Evolutionary conservation across 2,329 filamentous ascomycete genomes (phyloP).

Genomic region (Diaporthe citri): DNA sequence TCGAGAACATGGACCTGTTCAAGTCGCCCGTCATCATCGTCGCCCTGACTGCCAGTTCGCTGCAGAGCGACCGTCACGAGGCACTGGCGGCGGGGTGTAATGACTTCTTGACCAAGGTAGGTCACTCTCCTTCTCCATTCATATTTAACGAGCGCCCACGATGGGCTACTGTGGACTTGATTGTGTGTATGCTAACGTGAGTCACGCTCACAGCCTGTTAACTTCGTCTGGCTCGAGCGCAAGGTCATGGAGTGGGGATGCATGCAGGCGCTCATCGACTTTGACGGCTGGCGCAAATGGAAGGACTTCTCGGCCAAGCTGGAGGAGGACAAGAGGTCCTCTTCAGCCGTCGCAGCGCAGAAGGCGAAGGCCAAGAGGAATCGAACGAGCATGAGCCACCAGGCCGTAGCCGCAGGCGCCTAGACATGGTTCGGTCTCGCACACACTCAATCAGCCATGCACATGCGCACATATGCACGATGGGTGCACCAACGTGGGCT

Average conservation of each 20-base stretch:
- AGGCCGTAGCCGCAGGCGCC: slow-evolving; percentile 36
- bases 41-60: slow-evolving; percentile 90
- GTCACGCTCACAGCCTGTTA: slow-evolving; percentile 81
- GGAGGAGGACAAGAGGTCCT: slow-evolving; percentile 33
- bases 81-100: slow-evolving; percentile 96
- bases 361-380: slow-evolving; percentile 41
- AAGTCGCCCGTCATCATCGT: slow-evolving; percentile 99
- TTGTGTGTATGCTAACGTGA: slow-evolving; percentile 40
- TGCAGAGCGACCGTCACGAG: slow-evolving; percentile 96
- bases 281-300: slow-evolving; percentile 98
- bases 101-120: slow-evolving; percentile 96
- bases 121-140: slow-evolving; percentile 42
- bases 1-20: slow-evolving; percentile 79
- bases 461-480: neutral
- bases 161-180: neutral
- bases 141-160: neutral
- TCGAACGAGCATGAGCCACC: slow-evolving; percentile 33
- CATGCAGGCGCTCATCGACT: slow-evolving; percentile 99
- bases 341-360: slow-evolving; percentile 16
- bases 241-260: slow-evolving; percentile 99
- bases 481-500: neutral
- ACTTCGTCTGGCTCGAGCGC: slow-evolving; percentile 95
- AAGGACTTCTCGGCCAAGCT: slow-evolving; percentile 78
- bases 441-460: neutral
- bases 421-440: neutral